Percentiles rank a stretch among this genome's conserved stretches.
These are phyloP conservation scores for Linum trigynum DNA, from an alignment of 345 rosid species.

Conservation along the genomic window DNA sequence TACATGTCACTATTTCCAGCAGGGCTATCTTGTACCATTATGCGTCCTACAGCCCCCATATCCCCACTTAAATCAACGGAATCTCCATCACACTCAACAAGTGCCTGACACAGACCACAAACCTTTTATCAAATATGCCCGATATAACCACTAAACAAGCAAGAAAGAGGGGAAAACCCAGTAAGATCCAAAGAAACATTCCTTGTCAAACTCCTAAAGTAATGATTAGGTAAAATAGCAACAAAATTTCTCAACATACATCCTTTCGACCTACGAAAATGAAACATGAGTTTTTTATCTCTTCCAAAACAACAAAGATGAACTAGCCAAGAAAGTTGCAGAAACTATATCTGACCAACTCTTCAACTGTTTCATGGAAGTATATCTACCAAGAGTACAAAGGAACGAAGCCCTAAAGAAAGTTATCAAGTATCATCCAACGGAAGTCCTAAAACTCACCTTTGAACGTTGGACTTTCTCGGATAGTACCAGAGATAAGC, in stretches of 20 bases:
- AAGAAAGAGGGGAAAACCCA: background rate
- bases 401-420: constrained; percentile 3
- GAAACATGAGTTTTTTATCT: background rate
- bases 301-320: background rate
- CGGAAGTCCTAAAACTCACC: constrained; percentile 30
- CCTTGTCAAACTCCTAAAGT: background rate
- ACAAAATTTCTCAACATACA: background rate
- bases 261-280: background rate
- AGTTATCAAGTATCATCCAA: background rate
- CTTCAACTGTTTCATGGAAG: background rate
- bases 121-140: constrained; percentile 8
- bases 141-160: background rate
- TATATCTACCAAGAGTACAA: background rate
- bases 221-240: background rate
- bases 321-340: background rate
- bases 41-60: constrained; percentile 90
- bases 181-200: background rate
- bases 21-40: constrained; percentile 49
- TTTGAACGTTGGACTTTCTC: constrained; percentile 84
- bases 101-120: constrained; percentile 52
- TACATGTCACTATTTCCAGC: constrained; percentile 51
- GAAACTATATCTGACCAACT: background rate
- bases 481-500: constrained; percentile 76
- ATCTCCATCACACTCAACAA: constrained; percentile 93
- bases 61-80: constrained; percentile 93